Evolutionary conservation across 257 asterid genomes (phyloP).

Genomic region (Coffea eugenioides): DNA sequence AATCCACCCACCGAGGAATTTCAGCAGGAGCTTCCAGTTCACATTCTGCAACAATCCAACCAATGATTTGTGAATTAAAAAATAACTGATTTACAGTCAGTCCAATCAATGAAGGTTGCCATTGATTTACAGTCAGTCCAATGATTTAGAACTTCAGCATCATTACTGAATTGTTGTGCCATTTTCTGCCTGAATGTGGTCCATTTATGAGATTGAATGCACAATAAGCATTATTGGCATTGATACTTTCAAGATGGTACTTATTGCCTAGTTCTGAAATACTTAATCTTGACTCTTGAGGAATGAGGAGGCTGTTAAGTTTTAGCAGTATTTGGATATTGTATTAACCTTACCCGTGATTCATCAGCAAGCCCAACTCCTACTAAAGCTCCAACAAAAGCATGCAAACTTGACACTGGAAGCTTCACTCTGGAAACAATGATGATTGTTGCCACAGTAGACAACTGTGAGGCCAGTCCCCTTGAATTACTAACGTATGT

Average conservation of each 20-base stretch:
- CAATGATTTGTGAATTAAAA: background rate
- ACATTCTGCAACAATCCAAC: constrained; percentile 14
- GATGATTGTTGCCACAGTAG: background rate
- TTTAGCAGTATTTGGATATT: background rate
- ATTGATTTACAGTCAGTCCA: too few relatives aligned
- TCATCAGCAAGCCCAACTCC: constrained; percentile 9
- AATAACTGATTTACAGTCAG: too few relatives aligned
- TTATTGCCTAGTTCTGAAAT: too few relatives aligned
- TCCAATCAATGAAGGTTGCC: too few relatives aligned
- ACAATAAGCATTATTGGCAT: too few relatives aligned
- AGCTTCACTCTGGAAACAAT: constrained; percentile 2
- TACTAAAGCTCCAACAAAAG: background rate
- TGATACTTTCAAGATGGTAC: too few relatives aligned
- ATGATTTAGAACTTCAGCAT: background rate
- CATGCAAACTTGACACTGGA: constrained; percentile 10
- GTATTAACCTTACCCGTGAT: background rate
- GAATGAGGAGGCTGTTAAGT: background rate
- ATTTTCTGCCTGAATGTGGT: background rate
- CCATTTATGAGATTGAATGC: background rate
- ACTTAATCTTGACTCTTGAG: too few relatives aligned
- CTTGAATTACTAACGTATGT: background rate
- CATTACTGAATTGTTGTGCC: background rate
- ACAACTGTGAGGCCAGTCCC: constrained; percentile 11
- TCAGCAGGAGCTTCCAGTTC: constrained; percentile 16
- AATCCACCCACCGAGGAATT: constrained; percentile 18